Percentiles rank a stretch among this genome's conserved stretches.
Evolutionary conservation across 2,329 filamentous ascomycete genomes (phyloP).

Genomic region (Neofusicoccum cordaticola): DNA sequence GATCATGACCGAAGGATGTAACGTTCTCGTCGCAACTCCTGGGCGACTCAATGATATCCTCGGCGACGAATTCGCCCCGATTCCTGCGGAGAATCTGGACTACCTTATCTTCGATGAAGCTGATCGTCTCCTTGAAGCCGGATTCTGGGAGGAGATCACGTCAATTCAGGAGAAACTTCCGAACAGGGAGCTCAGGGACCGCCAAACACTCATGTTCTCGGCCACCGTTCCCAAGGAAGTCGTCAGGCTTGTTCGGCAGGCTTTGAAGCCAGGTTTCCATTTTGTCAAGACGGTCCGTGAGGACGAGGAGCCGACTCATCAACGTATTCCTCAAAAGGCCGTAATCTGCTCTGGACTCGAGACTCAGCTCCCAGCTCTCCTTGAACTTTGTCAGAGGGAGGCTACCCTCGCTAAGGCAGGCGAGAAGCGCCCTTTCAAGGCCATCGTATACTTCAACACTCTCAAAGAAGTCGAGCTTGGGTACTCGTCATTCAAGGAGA

Average conservation of each 20-base stretch:
- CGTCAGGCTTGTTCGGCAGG: conserved; percentile 70
- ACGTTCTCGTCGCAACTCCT: conserved; percentile 86
- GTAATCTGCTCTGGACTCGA: conserved; percentile 66
- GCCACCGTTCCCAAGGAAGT: conserved; percentile 87
- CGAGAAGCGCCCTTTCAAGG: conserved; percentile 72
- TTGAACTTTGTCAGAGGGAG: conserved; percentile 70
- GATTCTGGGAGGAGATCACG: conserved; percentile 49
- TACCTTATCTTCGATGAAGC: conserved; percentile 65
- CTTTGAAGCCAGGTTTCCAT: conserved; percentile 79
- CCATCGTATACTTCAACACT: conserved; percentile 88
- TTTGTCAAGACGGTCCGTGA: conserved; percentile 85
- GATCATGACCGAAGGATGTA: conserved; percentile 74
- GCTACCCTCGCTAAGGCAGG: conserved; percentile 43
- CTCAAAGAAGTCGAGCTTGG: conserved; percentile 70
- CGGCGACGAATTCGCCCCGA: conserved; percentile 59
- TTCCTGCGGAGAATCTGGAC: conserved; percentile 61
- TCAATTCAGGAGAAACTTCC: conserved; percentile 58
- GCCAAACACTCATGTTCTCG: conserved; percentile 93
- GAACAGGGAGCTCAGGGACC: conserved; percentile 57
- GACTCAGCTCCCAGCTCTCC: conserved; percentile 71
- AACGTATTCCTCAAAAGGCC: conserved; percentile 76
- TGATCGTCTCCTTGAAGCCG: conserved; percentile 63
- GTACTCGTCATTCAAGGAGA: conserved; percentile 43
- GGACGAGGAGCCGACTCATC: conserved; percentile 81
- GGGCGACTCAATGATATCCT: conserved; percentile 83